Base-by-base conservation (phyloP, 2,329 filamentous ascomycete genomes). In the Botrytis sinoallii region DNA sequence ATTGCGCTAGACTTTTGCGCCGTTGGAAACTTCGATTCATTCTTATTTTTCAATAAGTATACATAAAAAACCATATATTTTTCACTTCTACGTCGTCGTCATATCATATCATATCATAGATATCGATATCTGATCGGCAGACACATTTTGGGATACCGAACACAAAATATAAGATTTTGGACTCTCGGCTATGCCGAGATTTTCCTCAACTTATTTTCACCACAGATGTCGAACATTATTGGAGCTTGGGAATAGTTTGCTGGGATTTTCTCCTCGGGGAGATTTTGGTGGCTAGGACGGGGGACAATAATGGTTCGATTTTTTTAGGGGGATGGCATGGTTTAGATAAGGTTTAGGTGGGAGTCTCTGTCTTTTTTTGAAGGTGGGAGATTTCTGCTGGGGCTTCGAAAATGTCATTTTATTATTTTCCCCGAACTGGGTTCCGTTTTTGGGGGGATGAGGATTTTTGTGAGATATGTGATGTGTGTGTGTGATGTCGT, bases 1-100 rank as follows among this genome's bases (percentile, higher is more conserved):
- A 67, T 66, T 40, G 65, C 65, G 65, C 65, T 57, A 55, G 46
- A 68, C 32, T 29, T 40, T 55, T 68, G 65, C 65, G 65, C 65
- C 46, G 25, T 4, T 38, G 32, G 25, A 48, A 66, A 42, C 35
- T 68, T 57, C 48, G 9, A 66, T 66, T 38, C 46, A 48, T 66
- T 25, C 25, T 68, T 40, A 1, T 8, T 38, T 40, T 40, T 29
- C 35, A 35, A 29, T 20, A n/a, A n/a, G 4, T 10, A 40, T 67
- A 20, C 35, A 10, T 20, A 16, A 61, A 14, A 61, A 14, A 61
- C 7, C 1, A 40, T 12, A 10, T 57, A 35, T n/a, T 29, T 25
- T 57, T 55, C 48, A 42, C 35, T 55, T 55, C 46, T 68, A 4
- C 18, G 25, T 48, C 46, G 18, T 64, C 63, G 20, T 42, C 35